Evolutionary conservation across 495 filamentous ascomycete genomes (phyloP).

Genomic region (Lineolata rhizophorae): DNA sequence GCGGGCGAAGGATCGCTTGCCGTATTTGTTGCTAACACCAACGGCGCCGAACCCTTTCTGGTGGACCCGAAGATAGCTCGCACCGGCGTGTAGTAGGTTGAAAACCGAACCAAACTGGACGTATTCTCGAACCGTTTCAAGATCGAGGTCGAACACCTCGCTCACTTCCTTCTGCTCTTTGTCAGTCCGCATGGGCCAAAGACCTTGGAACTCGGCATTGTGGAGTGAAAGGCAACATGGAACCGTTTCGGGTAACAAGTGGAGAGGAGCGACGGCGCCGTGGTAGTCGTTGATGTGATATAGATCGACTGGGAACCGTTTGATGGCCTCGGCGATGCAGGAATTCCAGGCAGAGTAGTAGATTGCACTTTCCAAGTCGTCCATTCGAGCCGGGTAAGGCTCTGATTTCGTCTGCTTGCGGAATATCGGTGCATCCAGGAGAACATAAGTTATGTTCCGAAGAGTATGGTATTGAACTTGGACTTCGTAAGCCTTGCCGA

Average conservation of each 20-base stretch:
- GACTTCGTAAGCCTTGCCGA: conserved; percentile 41
- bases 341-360: conserved; percentile 59
- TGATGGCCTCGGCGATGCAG: conserved; percentile 42
- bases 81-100: conserved; percentile 51
- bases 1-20: conserved; percentile 48
- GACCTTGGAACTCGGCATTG: conserved; percentile 53
- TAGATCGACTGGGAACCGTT: conserved; percentile 39
- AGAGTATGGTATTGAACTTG: conserved; percentile 41
- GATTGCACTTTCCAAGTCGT: conserved; percentile 48
- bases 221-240: conserved; percentile 38
- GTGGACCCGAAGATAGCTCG: conserved; percentile 51
- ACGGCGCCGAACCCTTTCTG: conserved; percentile 58
- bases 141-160: conserved; percentile 40
- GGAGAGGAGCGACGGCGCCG: conserved; percentile 47
- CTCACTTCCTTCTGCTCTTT: conserved; percentile 48
- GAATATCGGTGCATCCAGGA: conserved; percentile 49
- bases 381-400: conserved; percentile 53
- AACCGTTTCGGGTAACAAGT: conserved; percentile 41
- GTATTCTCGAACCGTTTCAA: conserved; percentile 29
- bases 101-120: conserved; percentile 51
- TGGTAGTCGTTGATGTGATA: conserved; percentile 76
- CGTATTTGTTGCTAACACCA: conserved; percentile 55
- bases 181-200: conserved; percentile 52
- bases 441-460: conserved; percentile 50
- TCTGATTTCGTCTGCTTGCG: conserved; percentile 43